phyloP scores from a whole-genome alignment of 2,329 filamentous ascomycete genomes.

The Pestalotiopsis sp. region DNA sequence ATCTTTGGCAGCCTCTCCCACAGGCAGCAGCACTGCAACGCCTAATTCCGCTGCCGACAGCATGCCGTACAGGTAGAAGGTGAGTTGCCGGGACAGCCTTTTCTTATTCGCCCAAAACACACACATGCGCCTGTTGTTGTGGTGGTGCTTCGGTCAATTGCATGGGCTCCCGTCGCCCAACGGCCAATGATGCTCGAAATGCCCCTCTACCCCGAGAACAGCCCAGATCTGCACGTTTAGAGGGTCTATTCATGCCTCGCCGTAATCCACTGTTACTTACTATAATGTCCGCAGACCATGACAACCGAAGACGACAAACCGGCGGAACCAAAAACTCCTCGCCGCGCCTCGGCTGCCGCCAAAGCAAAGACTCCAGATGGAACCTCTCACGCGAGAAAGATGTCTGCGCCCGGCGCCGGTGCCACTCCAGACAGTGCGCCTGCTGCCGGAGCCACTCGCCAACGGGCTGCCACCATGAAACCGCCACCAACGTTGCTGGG shows the following conservation, averaged over 20 bases:
- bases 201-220: slow-evolving; percentile 10
- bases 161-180: slow-evolving; percentile 17
- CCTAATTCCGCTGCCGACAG: slow-evolving; percentile 6
- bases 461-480: slow-evolving; percentile 29
- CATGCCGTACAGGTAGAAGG: slow-evolving; percentile 15
- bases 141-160: slow-evolving; percentile 13
- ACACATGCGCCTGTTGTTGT: background rate
- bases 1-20: background rate
- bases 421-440: slow-evolving; percentile 23
- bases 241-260: slow-evolving; percentile 15
- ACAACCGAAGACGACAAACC: slow-evolving; percentile 33
- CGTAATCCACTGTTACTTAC: slow-evolving; percentile 18
- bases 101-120: background rate
- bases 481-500: slow-evolving; percentile 29
- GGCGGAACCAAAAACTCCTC: slow-evolving; percentile 26
- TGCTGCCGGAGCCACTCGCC: slow-evolving; percentile 21
- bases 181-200: slow-evolving; percentile 19
- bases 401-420: slow-evolving; percentile 22
- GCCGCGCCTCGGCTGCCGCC: slow-evolving; percentile 14
- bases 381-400: slow-evolving; percentile 15
- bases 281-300: slow-evolving; percentile 28
- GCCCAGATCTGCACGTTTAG: slow-evolving; percentile 12
- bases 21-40: background rate
- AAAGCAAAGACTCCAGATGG: slow-evolving; percentile 23
- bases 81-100: slow-evolving; percentile 1